Evolutionary conservation across 148 eudicot species (phyloP).

Genomic region (Salicornia ramosissima): DNA sequence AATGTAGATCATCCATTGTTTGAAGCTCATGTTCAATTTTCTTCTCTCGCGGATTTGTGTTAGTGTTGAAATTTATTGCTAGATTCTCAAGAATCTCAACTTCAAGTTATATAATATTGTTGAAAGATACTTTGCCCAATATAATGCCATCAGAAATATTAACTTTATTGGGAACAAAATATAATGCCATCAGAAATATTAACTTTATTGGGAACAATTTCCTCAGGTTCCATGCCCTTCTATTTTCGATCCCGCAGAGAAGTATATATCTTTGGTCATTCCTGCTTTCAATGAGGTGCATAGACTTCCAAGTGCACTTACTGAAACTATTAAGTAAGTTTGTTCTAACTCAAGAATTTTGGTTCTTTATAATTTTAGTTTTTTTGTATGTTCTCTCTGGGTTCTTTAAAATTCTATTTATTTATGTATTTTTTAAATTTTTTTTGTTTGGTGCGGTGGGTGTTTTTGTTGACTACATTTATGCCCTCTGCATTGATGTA

Average conservation of each 20-base stretch:
- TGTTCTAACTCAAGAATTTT: not conserved
- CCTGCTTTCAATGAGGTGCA: constrained; percentile 96
- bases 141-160: not conserved
- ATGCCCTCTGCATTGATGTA: not conserved
- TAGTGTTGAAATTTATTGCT: no score
- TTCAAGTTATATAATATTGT: not conserved
- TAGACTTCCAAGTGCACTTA: constrained; percentile 86
- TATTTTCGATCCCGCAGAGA: constrained; percentile 74
- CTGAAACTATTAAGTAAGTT: constrained; percentile 74
- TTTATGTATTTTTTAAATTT: not conserved
- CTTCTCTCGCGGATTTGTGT: not conserved
- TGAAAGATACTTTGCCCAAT: no score
- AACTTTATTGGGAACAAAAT: constrained; percentile 9
- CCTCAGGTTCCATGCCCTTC: constrained; percentile 85
- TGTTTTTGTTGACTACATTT: not conserved
- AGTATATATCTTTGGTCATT: constrained; percentile 81
- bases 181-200: no score
- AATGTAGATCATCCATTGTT: no score
- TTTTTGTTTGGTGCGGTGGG: no score
- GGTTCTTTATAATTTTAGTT: not conserved
- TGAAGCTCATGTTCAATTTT: no score
- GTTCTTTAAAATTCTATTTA: not conserved
- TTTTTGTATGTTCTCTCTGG: not conserved
- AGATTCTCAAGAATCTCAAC: not conserved
- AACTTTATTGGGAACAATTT: constrained; percentile 12